Evolutionary conservation across 257 asterid genomes (phyloP).

Genomic region (Vinca minor): DNA sequence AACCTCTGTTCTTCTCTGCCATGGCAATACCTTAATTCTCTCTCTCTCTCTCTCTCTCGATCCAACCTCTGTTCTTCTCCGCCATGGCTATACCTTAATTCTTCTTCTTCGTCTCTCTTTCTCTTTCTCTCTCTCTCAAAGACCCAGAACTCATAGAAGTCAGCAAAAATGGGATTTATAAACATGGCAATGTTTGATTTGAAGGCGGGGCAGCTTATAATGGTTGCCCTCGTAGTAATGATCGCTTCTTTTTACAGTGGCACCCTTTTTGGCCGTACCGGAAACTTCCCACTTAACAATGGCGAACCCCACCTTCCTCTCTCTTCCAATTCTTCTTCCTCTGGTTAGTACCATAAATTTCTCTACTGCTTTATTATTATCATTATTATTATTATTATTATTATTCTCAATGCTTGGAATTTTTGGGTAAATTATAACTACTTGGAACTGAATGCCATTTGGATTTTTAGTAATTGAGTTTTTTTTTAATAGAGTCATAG

Average conservation of each 20-base stretch:
- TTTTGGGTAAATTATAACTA: not conserved
- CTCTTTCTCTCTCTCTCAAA: not conserved
- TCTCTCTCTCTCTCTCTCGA: not conserved
- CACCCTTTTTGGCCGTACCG: conserved; percentile 45
- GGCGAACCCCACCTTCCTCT: conserved; percentile 22
- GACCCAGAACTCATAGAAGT: not conserved
- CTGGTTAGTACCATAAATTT: conserved; percentile 10
- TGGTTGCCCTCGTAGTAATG: conserved; percentile 55
- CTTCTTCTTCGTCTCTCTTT: too few species aligned
- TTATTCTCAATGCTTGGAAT: not conserved
- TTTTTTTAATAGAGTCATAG: not conserved
- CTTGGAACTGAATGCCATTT: not conserved
- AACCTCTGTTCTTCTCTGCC: not conserved
- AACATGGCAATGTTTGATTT: conserved; percentile 57
- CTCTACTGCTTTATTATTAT: not conserved
- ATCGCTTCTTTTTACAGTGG: conserved; percentile 79
- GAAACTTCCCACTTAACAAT: conserved; percentile 19
- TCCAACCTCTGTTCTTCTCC: not conserved
- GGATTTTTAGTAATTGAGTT: not conserved
- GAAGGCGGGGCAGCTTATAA: conserved; percentile 55
- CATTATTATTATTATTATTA: too few species aligned
- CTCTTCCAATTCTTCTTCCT: conserved; percentile 22
- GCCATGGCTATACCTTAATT: not conserved
- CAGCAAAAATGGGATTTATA: not conserved
- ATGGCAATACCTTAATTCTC: not conserved